Evolutionary conservation across 1,284 basidiomycete genomes (phyloP), one percentile per base, ranked within the genome.

Genomic region (Marasmius sp.): DNA sequence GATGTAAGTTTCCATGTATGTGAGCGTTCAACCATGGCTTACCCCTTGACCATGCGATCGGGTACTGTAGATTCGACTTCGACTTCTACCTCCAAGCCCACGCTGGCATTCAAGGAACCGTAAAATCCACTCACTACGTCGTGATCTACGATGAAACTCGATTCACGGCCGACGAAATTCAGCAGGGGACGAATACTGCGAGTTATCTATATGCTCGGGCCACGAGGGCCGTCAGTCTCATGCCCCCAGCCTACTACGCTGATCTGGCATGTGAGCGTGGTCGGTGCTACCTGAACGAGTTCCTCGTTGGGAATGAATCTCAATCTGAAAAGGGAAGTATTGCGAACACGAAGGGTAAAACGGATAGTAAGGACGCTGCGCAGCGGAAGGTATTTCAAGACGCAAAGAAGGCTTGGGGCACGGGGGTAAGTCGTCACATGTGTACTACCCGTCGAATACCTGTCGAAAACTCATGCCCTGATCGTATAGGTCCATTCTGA

Each of bases 21-120:
- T 20, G 16, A 57, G 33, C 22, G 62, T 38, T 59, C 37, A 65
- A 37, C n/a, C 33, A 7, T 12, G 20, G n/a, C 12, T 36, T 38
- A 14, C 18, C 18, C 48, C 16, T 10, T 53, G 36, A 47, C 22
- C 10, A 47, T 59, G 33, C 39, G n/a, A n/a, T n/a, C n/a, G n/a
- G n/a, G 45, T 12, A 36, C 58, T 9, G 16, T 60, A 85, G 84
- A 1, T 90, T 85, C 70, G 85, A 88, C 61, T 89, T 86, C 62
- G 90, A 93, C 66, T 93, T 91, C 69, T 92, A 91, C 69, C 82
- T 93, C 0, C 91, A 92, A 77, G 85, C 91, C 0, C 90, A 91
- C 66, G 79, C 81, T 1, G 86, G 89, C 0, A 73, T 92, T 7
- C 85, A 91, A 69, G 90, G 89, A 6, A 80, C 78, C 8, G 85